Evolutionary conservation across 1,139 yeast genomes (phyloP).

Genomic region (Sugiyamaella neomexicana): DNA sequence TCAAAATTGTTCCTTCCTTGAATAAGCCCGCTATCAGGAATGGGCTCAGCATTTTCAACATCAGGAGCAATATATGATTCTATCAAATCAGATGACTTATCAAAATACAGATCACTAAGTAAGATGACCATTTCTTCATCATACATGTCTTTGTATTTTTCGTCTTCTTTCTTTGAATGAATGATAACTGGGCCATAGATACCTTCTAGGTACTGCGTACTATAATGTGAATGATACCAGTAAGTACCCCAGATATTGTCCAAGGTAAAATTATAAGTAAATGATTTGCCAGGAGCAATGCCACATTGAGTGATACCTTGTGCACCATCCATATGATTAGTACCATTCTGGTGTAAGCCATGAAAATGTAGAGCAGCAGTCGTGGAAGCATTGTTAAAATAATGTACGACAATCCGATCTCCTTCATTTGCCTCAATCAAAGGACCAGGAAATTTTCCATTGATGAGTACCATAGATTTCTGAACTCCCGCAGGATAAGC

Average conservation of each 20-base stretch:
- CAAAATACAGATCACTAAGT: constrained; percentile 75
- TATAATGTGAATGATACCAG: constrained; percentile 89
- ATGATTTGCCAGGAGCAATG: constrained; percentile 64
- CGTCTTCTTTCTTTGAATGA: constrained; percentile 46
- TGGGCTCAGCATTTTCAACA: constrained; percentile 90
- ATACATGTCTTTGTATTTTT: constrained; percentile 48
- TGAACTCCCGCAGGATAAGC: constrained; percentile 63
- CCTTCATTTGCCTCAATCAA: constrained; percentile 62
- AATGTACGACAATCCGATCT: constrained; percentile 60
- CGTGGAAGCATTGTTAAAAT: constrained; percentile 61
- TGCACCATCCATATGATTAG: constrained; percentile 76
- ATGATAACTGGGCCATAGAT: constrained; percentile 72
- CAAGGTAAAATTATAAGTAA: constrained; percentile 69
- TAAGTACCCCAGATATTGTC: constrained; percentile 72
- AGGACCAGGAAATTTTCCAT: constrained; percentile 81
- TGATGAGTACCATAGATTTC: constrained; percentile 65
- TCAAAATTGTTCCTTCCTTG: constrained; percentile 33
- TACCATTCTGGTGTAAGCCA: constrained; percentile 70
- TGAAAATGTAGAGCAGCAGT: constrained; percentile 81
- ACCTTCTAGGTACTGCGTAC: constrained; percentile 80
- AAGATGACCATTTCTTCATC: constrained; percentile 67
- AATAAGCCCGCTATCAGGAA: constrained; percentile 58
- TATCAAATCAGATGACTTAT: constrained; percentile 50
- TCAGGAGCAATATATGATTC: constrained; percentile 60
- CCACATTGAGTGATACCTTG: constrained; percentile 81